These are phyloP conservation scores for Luvunga scandens DNA, from an alignment of 345 rosid genomes.

Conservation along the genomic window DNA sequence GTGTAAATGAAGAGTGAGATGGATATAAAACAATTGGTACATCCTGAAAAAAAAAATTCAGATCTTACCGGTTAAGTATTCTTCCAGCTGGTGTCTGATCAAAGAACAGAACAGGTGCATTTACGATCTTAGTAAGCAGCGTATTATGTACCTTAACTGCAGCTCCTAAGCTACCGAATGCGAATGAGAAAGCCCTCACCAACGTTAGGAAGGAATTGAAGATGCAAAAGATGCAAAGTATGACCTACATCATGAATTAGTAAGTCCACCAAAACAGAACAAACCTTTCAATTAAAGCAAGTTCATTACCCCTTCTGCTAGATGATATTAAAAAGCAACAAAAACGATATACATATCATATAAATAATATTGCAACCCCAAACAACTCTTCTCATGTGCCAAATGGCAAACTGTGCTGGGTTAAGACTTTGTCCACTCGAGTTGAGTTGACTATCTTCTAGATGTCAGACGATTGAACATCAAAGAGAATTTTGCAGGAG, in stretches of 20 bases:
- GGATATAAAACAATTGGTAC: conserved; percentile 13
- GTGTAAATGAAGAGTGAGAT: not conserved
- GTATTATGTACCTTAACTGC: conserved; percentile 68
- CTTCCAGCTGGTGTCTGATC: conserved; percentile 96
- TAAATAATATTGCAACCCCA: not conserved
- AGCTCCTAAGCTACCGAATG: conserved; percentile 83
- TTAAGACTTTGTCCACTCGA: not conserved
- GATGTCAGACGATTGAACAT: not conserved
- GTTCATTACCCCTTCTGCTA: not conserved
- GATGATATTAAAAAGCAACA: not conserved
- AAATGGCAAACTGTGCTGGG: not conserved
- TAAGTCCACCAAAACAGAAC: conserved; percentile 5
- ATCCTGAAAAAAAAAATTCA: not conserved
- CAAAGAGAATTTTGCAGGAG: not conserved
- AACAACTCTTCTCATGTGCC: not conserved
- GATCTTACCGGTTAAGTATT: conserved; percentile 83
- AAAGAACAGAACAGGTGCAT: conserved; percentile 83
- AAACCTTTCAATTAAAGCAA: not conserved
- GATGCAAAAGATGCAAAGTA: conserved; percentile 72
- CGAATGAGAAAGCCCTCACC: conserved; percentile 94
- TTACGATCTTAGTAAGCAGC: conserved; percentile 63
- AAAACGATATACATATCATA: not conserved
- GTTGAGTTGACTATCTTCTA: not conserved
- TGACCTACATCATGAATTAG: conserved; percentile 45
- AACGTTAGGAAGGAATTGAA: conserved; percentile 70